Percentiles rank a stretch among this genome's conserved stretches.
Conservation (phyloP, 2,329 filamentous ascomycete species). For the Apiospora saccharicola region DNA sequence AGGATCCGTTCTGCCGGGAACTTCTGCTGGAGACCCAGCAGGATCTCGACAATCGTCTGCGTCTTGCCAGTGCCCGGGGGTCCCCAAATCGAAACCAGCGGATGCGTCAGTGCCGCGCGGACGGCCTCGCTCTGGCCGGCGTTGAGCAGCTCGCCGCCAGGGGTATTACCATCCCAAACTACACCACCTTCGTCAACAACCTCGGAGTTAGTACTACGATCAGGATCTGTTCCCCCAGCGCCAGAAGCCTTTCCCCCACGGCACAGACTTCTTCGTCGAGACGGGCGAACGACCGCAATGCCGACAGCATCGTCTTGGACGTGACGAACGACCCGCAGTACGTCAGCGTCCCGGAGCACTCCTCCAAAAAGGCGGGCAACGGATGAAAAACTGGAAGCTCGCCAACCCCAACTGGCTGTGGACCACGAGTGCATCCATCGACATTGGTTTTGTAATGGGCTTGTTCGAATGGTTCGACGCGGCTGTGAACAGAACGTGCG, state of each 20-base stretch:
- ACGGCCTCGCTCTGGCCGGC: conserved; percentile 46
- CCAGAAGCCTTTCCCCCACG: conserved; percentile 35
- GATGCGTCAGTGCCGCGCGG: conserved; percentile 35
- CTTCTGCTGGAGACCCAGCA: conserved; percentile 41
- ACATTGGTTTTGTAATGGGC: conserved; percentile 36
- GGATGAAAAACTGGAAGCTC: conserved; percentile 47
- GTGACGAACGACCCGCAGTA: conserved; percentile 52
- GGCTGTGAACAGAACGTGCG: conserved; percentile 46
- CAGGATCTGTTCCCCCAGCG: background rate
- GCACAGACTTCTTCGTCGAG: conserved; percentile 40
- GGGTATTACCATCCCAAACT: background rate
- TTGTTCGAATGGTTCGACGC: conserved; percentile 44
- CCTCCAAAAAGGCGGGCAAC: conserved; percentile 44
- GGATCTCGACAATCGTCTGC: conserved; percentile 49
- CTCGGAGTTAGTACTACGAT: background rate
- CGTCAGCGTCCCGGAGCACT: conserved; percentile 47
- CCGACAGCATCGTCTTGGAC: conserved; percentile 48
- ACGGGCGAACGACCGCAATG: conserved; percentile 42
- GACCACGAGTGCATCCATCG: conserved; percentile 49
- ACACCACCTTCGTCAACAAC: background rate
- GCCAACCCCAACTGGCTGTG: conserved; percentile 40
- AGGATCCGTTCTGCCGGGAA: conserved; percentile 41
- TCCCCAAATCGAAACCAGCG: conserved; percentile 51
- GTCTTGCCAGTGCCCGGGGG: conserved; percentile 56
- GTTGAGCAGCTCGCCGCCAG: conserved; percentile 39